Conservation (phyloP, 2,329 filamentous ascomycete species). For the Lasiodiplodia theobromae region DNA sequence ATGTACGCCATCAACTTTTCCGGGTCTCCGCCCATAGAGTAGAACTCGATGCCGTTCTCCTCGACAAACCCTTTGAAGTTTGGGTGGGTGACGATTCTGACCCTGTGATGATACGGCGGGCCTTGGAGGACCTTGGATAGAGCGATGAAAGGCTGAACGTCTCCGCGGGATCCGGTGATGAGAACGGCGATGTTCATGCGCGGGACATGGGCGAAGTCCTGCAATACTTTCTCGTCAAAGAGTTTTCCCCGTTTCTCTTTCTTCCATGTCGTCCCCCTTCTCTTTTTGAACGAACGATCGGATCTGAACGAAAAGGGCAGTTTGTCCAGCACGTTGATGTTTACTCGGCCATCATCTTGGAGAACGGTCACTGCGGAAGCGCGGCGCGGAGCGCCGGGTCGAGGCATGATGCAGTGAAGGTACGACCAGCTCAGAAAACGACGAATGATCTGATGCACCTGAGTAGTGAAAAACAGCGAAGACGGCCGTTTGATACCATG, state of each 20-base stretch:
- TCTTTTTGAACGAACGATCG: not conserved
- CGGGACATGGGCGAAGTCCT: conserved; percentile 5
- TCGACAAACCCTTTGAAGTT: conserved; percentile 79
- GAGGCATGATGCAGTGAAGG: not conserved
- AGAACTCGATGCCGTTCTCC: conserved; percentile 79
- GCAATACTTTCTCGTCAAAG: not conserved
- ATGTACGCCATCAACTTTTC: conserved; percentile 87
- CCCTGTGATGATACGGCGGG: conserved; percentile 70
- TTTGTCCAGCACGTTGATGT: conserved; percentile 14
- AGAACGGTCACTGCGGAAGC: conserved; percentile 2
- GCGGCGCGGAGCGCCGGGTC: not conserved
- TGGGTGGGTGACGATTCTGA: conserved; percentile 80
- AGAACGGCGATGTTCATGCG: conserved; percentile 79
- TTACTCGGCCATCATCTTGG: conserved; percentile 3
- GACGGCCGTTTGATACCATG: not conserved
- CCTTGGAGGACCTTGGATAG: conserved; percentile 76
- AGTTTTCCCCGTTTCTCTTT: not conserved
- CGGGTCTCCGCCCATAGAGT: conserved; percentile 79
- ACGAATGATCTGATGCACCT: not conserved
- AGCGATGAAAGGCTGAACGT: conserved; percentile 80
- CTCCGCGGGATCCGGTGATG: conserved; percentile 81
- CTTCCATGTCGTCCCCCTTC: not conserved
- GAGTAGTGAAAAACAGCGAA: not conserved
- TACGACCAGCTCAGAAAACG: not conserved
- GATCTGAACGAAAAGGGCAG: conserved; percentile 2